Base-by-base conservation (phyloP, 768 basidiomycete species). In the Suillus spraguei region DNA sequence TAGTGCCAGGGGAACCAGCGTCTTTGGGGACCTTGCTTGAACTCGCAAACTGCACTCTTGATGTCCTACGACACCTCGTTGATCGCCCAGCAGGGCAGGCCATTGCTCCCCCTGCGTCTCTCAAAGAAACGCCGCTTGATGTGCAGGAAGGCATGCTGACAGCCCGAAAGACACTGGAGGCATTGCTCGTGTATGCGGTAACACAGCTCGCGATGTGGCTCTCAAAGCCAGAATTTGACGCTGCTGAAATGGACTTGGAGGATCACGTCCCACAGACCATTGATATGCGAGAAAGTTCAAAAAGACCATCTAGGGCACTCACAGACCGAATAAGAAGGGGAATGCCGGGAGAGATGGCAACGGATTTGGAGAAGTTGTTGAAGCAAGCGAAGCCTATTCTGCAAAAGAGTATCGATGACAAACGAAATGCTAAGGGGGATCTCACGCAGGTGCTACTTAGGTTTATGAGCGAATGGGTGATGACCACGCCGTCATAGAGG, bases 11-110 rank as follows among this genome's bases (percentile, higher is more conserved):
- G 16, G 94, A 95, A 67, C 88, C 91, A 8, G 86, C 94, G 0
- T 95, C 94, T 0, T 76, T 95, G 60, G 94, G 95, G 20, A 95
- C 95, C 0, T 76, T 97, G 8, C 82, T 95, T n/a, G 94, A 96
- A 76, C 77, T 95, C 5, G 91, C 87, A 2, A 92, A 90, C 62
- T 87, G 86, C 64, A 87, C 89, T 0, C 79, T 92, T 41, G 94
- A 95, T 66, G 81, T 91, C 20, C 79, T 95, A 46, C 82, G 86
- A 9, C 83, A 87, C 61, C 85, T 94, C 38, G 82, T 86, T 46
- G 83, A 83, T 62, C 82, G 84, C 28, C 88, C 89, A 1, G 79
- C 85, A 0, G 81, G 83, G 10, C 86, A 90, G 69, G 80, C 81
- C 35, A 76, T 88, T 28, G 78, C 82, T 0, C 72, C 78, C n/a